Conservation (phyloP, 305 asterid genomes). For the Fraxinus ornus region DNA sequence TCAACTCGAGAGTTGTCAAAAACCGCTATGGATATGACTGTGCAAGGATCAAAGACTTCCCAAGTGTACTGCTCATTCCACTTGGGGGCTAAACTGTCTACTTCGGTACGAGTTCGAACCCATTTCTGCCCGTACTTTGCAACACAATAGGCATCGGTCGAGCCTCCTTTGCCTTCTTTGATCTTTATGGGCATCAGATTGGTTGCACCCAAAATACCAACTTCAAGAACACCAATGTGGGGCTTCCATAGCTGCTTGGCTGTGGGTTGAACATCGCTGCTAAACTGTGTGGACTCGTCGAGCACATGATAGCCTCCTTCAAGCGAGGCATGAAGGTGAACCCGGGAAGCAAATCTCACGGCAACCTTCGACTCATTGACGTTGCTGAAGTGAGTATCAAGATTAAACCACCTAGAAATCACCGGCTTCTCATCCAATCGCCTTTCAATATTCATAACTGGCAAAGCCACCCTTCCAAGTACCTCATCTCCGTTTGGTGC, state of each 20-base stretch:
- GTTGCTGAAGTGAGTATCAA: constrained; percentile 51
- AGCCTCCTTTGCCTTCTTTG: constrained; percentile 80
- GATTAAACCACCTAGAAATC: constrained; percentile 69
- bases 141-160: constrained; percentile 75
- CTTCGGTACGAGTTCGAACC: constrained; percentile 77
- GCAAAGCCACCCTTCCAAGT: constrained; percentile 60
- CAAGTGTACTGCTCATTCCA: constrained; percentile 96
- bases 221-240: constrained; percentile 79
- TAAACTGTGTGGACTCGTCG: constrained; percentile 78
- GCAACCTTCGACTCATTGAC: constrained; percentile 45
- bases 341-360: constrained; percentile 65
- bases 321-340: constrained; percentile 67
- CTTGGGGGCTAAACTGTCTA: constrained; percentile 69
- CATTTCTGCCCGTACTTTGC: constrained; percentile 86
- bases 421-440: constrained; percentile 63
- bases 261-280: constrained; percentile 82
- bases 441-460: constrained; percentile 47
- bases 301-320: constrained; percentile 95
- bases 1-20: constrained; percentile 76
- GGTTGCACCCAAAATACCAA: constrained; percentile 71
- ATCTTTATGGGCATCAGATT: constrained; percentile 74
- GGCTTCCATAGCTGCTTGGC: constrained; percentile 91
- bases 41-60: constrained; percentile 94
- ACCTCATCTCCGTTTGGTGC: constrained; percentile 67
- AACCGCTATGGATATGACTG: constrained; percentile 74